Conservation (phyloP, 2,329 filamentous ascomycete genomes). For the Rhexocercosporidium sp. region DNA sequence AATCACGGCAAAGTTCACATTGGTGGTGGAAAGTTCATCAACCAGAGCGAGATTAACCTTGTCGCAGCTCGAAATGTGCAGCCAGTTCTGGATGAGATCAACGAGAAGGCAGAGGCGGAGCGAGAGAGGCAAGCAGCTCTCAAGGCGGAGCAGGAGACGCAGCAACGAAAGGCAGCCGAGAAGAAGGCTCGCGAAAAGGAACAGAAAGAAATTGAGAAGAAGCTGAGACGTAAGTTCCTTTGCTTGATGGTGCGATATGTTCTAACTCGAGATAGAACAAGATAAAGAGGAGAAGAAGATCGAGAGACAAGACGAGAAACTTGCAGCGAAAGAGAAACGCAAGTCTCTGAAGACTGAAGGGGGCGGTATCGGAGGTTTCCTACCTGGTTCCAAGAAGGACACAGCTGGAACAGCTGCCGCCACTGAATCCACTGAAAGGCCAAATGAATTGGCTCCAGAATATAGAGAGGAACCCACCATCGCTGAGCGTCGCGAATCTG, state of each 20-base stretch:
- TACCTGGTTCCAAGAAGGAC: conserved; percentile 10
- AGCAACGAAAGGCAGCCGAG: conserved; percentile 62
- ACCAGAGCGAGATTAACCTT: conserved; percentile 76
- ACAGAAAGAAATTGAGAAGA: conserved; percentile 57
- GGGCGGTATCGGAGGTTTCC: conserved; percentile 5
- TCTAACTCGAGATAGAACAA: conserved; percentile 43
- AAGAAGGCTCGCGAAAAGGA: conserved; percentile 62
- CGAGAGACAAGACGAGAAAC: conserved; percentile 57
- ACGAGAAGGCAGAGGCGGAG: conserved; percentile 75
- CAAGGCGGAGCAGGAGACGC: conserved; percentile 67
- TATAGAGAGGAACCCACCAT: conserved; percentile 17
- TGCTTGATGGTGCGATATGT: not conserved
- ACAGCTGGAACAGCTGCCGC: not conserved
- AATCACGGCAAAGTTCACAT: conserved; percentile 69
- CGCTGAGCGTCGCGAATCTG: conserved; percentile 23
- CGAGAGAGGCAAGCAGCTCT: conserved; percentile 68
- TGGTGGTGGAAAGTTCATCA: conserved; percentile 81
- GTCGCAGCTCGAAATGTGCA: conserved; percentile 80
- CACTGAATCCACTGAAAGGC: not conserved
- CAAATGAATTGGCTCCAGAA: conserved; percentile 6
- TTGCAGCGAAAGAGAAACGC: conserved; percentile 56
- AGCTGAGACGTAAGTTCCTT: conserved; percentile 61
- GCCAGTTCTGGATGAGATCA: conserved; percentile 84
- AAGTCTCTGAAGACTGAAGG: conserved; percentile 48
- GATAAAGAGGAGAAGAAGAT: conserved; percentile 48